Evolutionary conservation across 306 rosid species (phyloP).

Genomic region (Cucurbita pepo): DNA sequence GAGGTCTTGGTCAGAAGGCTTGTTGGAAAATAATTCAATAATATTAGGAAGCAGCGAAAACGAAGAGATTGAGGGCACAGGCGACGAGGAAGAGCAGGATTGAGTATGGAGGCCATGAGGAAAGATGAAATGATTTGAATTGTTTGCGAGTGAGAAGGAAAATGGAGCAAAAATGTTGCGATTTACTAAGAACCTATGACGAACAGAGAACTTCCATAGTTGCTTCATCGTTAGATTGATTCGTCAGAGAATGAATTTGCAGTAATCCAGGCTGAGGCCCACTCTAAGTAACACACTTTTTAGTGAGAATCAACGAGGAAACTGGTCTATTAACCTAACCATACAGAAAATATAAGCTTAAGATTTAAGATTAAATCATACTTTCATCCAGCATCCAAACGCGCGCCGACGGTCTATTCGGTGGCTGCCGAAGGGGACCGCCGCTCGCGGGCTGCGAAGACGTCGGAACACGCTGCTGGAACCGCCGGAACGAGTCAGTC

Average conservation of each 20-base stretch:
- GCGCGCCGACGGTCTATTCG: background rate
- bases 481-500: too few relatives aligned
- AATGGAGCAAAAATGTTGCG: constrained; percentile 5
- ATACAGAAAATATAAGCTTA: background rate
- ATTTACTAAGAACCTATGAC: constrained; percentile 6
- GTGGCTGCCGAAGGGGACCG: background rate
- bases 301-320: background rate
- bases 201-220: constrained; percentile 32
- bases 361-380: background rate
- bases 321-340: background rate
- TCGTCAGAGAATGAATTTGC: background rate
- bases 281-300: background rate
- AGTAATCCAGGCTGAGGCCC: background rate
- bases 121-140: constrained; percentile 3
- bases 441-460: background rate
- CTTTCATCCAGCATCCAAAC: background rate
- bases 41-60: background rate
- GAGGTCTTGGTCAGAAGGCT: background rate
- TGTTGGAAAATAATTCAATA: constrained; percentile 15
- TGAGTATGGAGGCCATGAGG: constrained; percentile 13
- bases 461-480: too few relatives aligned
- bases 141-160: constrained; percentile 3
- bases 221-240: constrained; percentile 30
- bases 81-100: background rate
- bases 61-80: background rate